Conservation (phyloP, 352 stramenopile genomes). For the Globisporangium alternatum region DNA sequence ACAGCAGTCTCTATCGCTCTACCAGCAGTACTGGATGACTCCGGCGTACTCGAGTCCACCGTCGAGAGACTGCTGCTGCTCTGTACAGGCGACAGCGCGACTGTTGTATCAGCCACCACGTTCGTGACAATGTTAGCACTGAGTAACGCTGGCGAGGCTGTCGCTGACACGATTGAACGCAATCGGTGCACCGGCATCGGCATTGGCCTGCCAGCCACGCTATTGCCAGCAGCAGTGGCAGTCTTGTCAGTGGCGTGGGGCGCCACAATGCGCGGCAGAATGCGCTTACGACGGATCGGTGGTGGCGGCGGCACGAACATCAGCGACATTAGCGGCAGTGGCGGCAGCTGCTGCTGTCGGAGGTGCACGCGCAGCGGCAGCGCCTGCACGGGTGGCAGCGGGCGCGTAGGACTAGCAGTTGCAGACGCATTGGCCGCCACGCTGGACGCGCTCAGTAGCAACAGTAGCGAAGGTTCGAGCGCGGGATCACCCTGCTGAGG, state of each 20-base stretch:
- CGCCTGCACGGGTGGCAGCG: constrained; percentile 3
- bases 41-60: neutral
- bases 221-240: neutral
- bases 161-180: neutral
- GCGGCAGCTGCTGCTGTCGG: neutral
- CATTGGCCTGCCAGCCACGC: neutral
- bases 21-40: no score
- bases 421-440: neutral
- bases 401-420: no score
- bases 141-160: neutral
- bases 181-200: neutral
- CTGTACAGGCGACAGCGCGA: neutral
- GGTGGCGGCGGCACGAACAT: neutral
- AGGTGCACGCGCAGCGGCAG: constrained; percentile 3
- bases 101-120: neutral
- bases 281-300: neutral
- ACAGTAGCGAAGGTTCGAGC: constrained; percentile 1
- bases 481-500: neutral
- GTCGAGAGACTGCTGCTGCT: neutral
- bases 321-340: neutral
- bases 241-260: no score
- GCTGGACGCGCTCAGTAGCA: neutral
- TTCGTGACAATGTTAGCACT: neutral
- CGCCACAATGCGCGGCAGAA: neutral
- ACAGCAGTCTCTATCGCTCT: neutral